Evolutionary conservation across 225 moss, liverwort and hornwort genomes (phyloP).

Genomic region (Ulota crispa): DNA sequence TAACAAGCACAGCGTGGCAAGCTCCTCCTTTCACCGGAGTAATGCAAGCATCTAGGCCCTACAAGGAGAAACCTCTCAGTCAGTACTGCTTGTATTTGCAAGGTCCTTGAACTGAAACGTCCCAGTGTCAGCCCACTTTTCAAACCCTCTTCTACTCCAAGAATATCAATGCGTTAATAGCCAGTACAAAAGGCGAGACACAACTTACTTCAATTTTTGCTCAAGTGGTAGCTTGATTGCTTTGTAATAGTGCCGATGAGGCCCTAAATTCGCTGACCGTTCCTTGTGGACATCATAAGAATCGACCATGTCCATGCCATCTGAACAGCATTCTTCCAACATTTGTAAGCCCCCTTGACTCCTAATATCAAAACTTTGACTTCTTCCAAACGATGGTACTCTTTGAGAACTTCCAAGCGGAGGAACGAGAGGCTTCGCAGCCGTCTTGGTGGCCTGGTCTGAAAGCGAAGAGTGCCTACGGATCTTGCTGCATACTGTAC

Average conservation of each 20-base stretch:
- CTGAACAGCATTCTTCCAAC: conserved; percentile 56
- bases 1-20: background rate
- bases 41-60: conserved; percentile 30
- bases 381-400: conserved; percentile 30
- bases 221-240: conserved; percentile 46
- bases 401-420: conserved; percentile 31
- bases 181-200: background rate
- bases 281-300: conserved; percentile 35
- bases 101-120: background rate
- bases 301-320: conserved; percentile 39
- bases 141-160: conserved; percentile 4
- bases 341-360: conserved; percentile 54
- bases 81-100: background rate
- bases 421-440: conserved; percentile 40
- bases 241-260: conserved; percentile 71
- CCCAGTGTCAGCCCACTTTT: conserved; percentile 9
- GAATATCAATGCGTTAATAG: background rate
- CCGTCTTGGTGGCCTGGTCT: conserved; percentile 28
- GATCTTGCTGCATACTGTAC: conserved; percentile 56
- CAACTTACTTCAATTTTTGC: conserved; percentile 49
- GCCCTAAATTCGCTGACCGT: conserved; percentile 39
- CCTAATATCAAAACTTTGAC: conserved; percentile 53
- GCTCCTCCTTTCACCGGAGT: background rate
- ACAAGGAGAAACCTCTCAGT: conserved; percentile 15
- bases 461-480: conserved; percentile 36